These are phyloP conservation scores for Boletellus emodensis DNA, from an alignment of 768 basidiomycete species.

Conservation along the genomic window DNA sequence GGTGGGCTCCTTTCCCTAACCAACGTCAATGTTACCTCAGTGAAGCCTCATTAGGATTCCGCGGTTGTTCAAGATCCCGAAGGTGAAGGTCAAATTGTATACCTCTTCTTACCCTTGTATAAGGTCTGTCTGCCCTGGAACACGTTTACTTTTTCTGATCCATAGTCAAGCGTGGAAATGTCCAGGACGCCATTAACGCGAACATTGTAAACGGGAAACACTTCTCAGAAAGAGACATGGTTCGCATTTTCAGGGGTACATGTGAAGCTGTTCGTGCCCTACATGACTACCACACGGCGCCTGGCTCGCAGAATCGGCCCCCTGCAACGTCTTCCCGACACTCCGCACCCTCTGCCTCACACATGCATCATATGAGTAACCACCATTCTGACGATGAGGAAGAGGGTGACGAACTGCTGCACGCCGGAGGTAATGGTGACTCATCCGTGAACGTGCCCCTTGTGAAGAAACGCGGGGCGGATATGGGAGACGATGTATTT, in stretches of 20 bases:
- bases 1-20: slow-evolving; percentile 36
- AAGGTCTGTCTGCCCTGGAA: slow-evolving; percentile 47
- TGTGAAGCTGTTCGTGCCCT: slow-evolving; percentile 93
- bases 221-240: slow-evolving; percentile 85
- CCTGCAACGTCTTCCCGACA: slow-evolving; percentile 15
- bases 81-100: slow-evolving; percentile 92
- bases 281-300: slow-evolving; percentile 75
- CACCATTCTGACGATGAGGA: slow-evolving; percentile 52
- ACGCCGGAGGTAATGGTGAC: slow-evolving; percentile 62
- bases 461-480: slow-evolving; percentile 48
- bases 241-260: slow-evolving; percentile 88
- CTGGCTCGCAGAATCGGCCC: slow-evolving; percentile 22
- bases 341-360: slow-evolving; percentile 22
- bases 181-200: slow-evolving; percentile 91
- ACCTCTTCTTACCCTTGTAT: slow-evolving; percentile 93
- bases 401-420: slow-evolving; percentile 71
- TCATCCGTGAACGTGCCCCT: slow-evolving; percentile 52
- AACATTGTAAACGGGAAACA: slow-evolving; percentile 78
- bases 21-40: background rate
- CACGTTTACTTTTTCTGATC: background rate
- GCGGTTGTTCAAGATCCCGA: slow-evolving; percentile 92
- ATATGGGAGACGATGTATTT: slow-evolving; percentile 61
- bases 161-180: slow-evolving; percentile 70
- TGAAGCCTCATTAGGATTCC: slow-evolving; percentile 59
- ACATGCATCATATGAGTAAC: slow-evolving; percentile 12